Conservation (phyloP, 345 rosid genomes). For the Balakata baccata region DNA sequence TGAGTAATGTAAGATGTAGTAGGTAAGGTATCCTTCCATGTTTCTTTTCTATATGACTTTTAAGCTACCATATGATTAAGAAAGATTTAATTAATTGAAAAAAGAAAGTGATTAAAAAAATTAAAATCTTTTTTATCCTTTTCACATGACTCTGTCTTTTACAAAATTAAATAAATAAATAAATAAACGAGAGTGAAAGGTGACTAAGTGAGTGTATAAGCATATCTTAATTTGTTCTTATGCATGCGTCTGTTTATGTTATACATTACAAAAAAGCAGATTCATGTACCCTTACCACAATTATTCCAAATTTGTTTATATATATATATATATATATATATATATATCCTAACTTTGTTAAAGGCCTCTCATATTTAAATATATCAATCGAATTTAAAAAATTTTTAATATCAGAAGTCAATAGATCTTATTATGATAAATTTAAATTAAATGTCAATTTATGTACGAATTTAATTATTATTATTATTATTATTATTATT, state of each 20-base stretch:
- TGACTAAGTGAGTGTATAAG: neutral
- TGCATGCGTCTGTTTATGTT: slow-evolving; percentile 15
- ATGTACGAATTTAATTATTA: too few species aligned
- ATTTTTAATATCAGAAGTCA: too few species aligned
- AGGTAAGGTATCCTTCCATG: slow-evolving; percentile 11
- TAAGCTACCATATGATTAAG: slow-evolving; percentile 16
- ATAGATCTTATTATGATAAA: too few species aligned
- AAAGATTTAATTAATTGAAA: neutral
- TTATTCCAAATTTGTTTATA: too few species aligned
- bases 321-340: too few species aligned
- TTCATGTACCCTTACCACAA: slow-evolving; percentile 12
- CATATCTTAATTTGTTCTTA: slow-evolving; percentile 13
- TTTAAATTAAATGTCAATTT: too few species aligned
- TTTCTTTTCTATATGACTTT: slow-evolving; percentile 17
- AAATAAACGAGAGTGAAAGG: neutral
- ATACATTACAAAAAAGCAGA: slow-evolving; percentile 11
- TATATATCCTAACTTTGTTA: too few species aligned
- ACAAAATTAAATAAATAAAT: neutral
- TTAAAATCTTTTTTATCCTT: neutral
- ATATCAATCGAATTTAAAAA: too few species aligned
- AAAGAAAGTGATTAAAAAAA: too few species aligned
- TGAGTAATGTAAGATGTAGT: slow-evolving; percentile 6
- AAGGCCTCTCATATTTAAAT: too few species aligned
- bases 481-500: too few species aligned
- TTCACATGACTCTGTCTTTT: neutral